Evolutionary conservation across 257 asterid genomes (phyloP), one percentile per base, ranked within the genome.

Genomic region (Fraxinus americana): DNA sequence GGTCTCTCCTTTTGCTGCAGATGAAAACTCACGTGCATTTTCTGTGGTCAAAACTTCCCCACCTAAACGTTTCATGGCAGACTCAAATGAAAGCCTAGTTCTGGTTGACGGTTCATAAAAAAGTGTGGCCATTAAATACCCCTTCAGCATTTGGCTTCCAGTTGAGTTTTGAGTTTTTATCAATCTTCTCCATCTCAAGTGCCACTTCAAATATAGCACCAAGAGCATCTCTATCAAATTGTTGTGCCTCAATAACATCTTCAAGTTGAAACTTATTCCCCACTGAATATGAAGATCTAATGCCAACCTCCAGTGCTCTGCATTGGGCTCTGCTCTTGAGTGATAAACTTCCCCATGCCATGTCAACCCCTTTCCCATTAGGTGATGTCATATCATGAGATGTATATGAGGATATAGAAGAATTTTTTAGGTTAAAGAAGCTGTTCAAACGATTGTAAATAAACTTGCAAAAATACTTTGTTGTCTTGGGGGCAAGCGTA

Each of bases 1-100:
- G 0, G 99, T 95, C 89, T 95, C 98, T 68, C 98, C 99, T 85
- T 95, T 95, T 21, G 99, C 97, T 14, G 99, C 97, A 1, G 99
- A 93, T 14, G 98, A 95, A 83, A 95, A 93, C 82, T 95, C 97
- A 0, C 97, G 94, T 32, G 98, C 98, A 86, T 95, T 95, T 84
- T 95, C 99, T 0, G 97, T 95, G 1, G 99, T 95, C 82, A 95
- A 82, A 52, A 93, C 99, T 80, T 95, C 99, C 69, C 99, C 88
- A 59, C 88, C 90, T 84, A 86, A 75, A 38, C 97, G 96, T 74
- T 91, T 95, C 99, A 95, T 95, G 69, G 98, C 97, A 78, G 99
- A 95, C 83, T 95, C 99, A 77, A 95, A 95, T 0, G 99, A 95
- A 41, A 95, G 97, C 90, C 99, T 89, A 66, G 99, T 95, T 75